Base-by-base conservation (phyloP, 345 rosid species). In the Gossypium herbaceum region DNA sequence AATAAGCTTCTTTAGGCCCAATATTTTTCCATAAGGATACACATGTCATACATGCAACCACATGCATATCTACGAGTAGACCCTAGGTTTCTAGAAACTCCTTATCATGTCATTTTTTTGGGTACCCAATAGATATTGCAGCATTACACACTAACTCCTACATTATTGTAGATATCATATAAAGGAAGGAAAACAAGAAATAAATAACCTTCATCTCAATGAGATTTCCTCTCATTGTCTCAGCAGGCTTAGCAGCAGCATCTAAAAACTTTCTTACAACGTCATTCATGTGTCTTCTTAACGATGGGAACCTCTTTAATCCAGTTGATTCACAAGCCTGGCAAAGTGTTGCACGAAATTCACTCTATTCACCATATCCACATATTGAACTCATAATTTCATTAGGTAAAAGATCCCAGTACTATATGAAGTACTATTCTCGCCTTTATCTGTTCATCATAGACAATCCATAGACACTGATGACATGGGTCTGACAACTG, bases 381-480 rank as follows among this genome's bases (percentile, higher is more conserved):
- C 39, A 41, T n/a, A 45, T 77, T 24, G 52, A 68, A 25, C 3
- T 44, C 65, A 65, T 12, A 68, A 70, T 8, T 48, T 43, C 13
- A 41, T 10, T 56, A 45, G 39, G 52, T 4, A 58, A 57, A 45
- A 64, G 22, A 58, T 60, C 45, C 34, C 54, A 24, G 24, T 13
- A 25, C 12, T 1, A 9, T 10, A 11, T 29, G 24, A 12, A 73
- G 68, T 56, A 77, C 1, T 45, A 55, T 72, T 12, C 76, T 81
- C 74, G 87, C 95, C 90, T 87, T 88, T 68, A 86, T 77, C 72
- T 87, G 79, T 78, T 90, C 92, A 77, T 88, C 90, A 82, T 86
- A 79, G 51, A 90, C 84, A 80, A 88, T 87, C 76, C 86, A 77
- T 19, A 86, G 81, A 74, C 95, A 90, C 77, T 87, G 92, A 69